phyloP scores from a whole-genome alignment of 2,329 filamentous ascomycete genomes.

The Claviceps sp. region DNA sequence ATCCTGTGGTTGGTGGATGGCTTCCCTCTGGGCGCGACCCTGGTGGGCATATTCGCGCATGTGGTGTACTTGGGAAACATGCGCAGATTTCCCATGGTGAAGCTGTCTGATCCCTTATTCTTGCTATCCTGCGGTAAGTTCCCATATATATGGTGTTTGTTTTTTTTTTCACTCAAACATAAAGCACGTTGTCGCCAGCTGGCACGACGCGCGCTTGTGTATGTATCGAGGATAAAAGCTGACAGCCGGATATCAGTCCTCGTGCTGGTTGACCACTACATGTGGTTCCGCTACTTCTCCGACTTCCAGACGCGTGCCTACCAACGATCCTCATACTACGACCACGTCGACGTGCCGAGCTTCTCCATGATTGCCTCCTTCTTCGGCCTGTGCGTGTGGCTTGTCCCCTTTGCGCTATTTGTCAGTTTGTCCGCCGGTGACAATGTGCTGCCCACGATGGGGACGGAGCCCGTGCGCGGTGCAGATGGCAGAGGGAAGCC shows the following conservation, averaged over 20 bases:
- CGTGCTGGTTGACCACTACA: slow-evolving; percentile 80
- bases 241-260: slow-evolving; percentile 40
- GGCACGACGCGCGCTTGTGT: background rate
- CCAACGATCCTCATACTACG: slow-evolving; percentile 47
- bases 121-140: slow-evolving; percentile 58
- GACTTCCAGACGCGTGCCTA: slow-evolving; percentile 43
- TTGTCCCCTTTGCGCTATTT: slow-evolving; percentile 89
- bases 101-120: slow-evolving; percentile 77
- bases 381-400: slow-evolving; percentile 92
- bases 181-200: background rate
- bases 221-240: background rate
- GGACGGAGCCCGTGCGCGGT: slow-evolving; percentile 42
- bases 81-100: slow-evolving; percentile 59
- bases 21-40: slow-evolving; percentile 65
- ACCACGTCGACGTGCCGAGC: slow-evolving; percentile 52
- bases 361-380: slow-evolving; percentile 94
- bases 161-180: background rate
- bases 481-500: slow-evolving; percentile 35
- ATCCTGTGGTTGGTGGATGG: slow-evolving; percentile 68
- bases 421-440: slow-evolving; percentile 89
- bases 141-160: background rate
- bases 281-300: slow-evolving; percentile 94
- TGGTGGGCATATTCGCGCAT: slow-evolving; percentile 69
- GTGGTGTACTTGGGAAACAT: slow-evolving; percentile 82
- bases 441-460: slow-evolving; percentile 88